These are phyloP conservation scores for Chytriomyces sp. DNA, from an alignment of 192 early-diverging fungal species.

Conservation along the genomic window DNA sequence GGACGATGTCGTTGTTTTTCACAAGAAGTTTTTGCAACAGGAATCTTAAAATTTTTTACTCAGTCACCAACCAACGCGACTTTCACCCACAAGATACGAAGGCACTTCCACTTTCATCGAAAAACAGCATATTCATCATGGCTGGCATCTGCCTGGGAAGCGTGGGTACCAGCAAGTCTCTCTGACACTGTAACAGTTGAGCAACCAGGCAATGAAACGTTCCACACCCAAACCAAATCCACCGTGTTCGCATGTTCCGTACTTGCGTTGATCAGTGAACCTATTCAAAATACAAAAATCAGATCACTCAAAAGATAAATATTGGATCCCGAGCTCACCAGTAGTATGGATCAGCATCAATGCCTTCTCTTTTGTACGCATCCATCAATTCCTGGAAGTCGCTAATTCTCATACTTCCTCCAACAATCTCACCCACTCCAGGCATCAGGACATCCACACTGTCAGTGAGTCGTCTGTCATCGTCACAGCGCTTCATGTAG, in stretches of 20 bases:
- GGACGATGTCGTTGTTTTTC: too few species aligned
- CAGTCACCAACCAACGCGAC: neutral
- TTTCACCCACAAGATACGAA: neutral
- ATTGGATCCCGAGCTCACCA: constrained; percentile 68
- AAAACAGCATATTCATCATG: constrained; percentile 52
- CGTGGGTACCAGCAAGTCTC: constrained; percentile 92
- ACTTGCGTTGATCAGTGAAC: constrained; percentile 98
- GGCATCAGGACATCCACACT: constrained; percentile 98
- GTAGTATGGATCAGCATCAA: constrained; percentile 95
- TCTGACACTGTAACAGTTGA: constrained; percentile 86
- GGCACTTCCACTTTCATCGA: neutral
- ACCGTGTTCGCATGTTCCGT: constrained; percentile 93
- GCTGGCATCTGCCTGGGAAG: constrained; percentile 84
- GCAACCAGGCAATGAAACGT: constrained; percentile 96
- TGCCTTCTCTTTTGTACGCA: constrained; percentile 86
- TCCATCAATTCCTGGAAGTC: constrained; percentile 79
- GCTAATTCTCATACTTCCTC: constrained; percentile 96
- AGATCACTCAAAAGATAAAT: constrained; percentile 1
- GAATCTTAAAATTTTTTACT: too few species aligned
- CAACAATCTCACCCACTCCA: constrained; percentile 96
- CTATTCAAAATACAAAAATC: neutral
- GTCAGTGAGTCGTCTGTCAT: constrained; percentile 88
- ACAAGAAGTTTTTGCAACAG: too few species aligned
- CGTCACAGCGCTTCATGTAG: constrained; percentile 95
- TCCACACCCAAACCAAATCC: constrained; percentile 98